Evolutionary conservation across 1,139 yeast genomes (phyloP).

Genomic region (Debaryomyces udenii): DNA sequence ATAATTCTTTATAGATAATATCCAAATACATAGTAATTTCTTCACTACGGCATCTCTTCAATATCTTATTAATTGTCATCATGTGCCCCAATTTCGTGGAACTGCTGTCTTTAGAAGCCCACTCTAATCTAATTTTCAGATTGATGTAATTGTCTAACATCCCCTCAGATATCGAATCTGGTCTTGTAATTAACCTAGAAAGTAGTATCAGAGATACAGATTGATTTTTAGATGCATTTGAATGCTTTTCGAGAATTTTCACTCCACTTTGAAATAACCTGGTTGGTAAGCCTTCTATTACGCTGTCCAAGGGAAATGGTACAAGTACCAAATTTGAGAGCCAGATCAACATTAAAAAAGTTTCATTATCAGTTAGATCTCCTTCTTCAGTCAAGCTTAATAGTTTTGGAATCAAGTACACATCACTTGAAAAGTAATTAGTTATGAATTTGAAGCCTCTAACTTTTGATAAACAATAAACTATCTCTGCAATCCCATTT

Average conservation of each 20-base stretch:
- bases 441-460: conserved; percentile 65
- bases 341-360: conserved; percentile 72
- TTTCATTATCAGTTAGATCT: conserved; percentile 52
- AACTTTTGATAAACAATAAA: conserved; percentile 65
- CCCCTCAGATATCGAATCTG: conserved; percentile 25
- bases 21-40: conserved; percentile 16
- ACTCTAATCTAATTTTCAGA: conserved; percentile 15
- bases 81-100: conserved; percentile 36
- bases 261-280: conserved; percentile 38
- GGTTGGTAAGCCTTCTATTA: conserved; percentile 37
- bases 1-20: conserved; percentile 20
- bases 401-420: conserved; percentile 47
- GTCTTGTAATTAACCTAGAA: conserved; percentile 39
- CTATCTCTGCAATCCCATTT: conserved; percentile 28
- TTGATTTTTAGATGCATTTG: conserved; percentile 35
- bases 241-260: conserved; percentile 25
- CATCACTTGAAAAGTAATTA: conserved; percentile 62
- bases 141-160: conserved; percentile 26
- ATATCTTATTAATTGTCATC: conserved; percentile 40
- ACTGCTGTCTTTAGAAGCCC: conserved; percentile 21
- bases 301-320: conserved; percentile 63
- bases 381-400: conserved; percentile 22
- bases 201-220: conserved; percentile 39
- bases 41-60: conserved; percentile 27
- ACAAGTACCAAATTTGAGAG: conserved; percentile 64